Conservation (phyloP, 2,329 filamentous ascomycete species). For the Sclerotinia spermophila region DNA sequence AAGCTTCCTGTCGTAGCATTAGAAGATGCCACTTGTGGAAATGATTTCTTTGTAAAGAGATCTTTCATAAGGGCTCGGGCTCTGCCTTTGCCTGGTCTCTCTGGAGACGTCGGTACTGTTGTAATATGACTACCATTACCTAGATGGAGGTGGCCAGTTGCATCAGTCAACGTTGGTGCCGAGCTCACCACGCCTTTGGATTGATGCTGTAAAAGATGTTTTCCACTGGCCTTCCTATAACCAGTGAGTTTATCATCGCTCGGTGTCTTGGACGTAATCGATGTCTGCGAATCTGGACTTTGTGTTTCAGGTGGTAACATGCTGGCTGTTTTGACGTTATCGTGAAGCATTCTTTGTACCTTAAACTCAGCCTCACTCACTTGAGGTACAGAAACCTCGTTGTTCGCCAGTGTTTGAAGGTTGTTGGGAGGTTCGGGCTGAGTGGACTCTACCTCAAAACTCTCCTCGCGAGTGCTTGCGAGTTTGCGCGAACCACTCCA, state of each 20-base stretch:
- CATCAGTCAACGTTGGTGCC: constrained; percentile 31
- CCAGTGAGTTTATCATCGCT: constrained; percentile 4
- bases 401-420: neutral
- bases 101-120: neutral
- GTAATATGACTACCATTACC: constrained; percentile 13
- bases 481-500: constrained; percentile 9
- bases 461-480: constrained; percentile 17
- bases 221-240: constrained; percentile 16
- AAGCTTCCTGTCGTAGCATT: constrained; percentile 16
- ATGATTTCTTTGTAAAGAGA: constrained; percentile 32
- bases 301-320: neutral
- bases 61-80: constrained; percentile 28
- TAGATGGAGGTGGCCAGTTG: constrained; percentile 28
- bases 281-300: constrained; percentile 15
- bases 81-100: constrained; percentile 21
- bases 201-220: constrained; percentile 23
- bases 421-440: neutral
- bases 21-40: constrained; percentile 16
- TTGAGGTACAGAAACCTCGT: neutral
- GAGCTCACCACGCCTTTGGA: constrained; percentile 30
- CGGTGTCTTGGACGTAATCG: constrained; percentile 15
- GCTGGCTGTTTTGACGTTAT: constrained; percentile 10
- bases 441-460: neutral
- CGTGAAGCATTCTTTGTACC: constrained; percentile 14
- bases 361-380: constrained; percentile 11